These are phyloP conservation scores for Colletotrichum agaves DNA, from an alignment of 2,329 filamentous ascomycete genomes.

Conservation along the genomic window DNA sequence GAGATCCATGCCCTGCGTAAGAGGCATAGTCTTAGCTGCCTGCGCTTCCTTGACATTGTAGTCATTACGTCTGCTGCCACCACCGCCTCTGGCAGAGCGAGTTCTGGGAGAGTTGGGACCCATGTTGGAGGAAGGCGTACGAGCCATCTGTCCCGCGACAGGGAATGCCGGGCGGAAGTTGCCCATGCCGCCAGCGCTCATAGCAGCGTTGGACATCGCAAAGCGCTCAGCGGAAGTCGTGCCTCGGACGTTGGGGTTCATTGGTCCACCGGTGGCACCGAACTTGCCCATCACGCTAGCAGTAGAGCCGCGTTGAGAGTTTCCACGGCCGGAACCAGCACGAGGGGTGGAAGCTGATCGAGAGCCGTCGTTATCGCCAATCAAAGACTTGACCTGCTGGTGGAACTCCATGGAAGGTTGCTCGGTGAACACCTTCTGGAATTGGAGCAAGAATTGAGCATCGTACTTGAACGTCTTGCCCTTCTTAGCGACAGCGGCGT, in stretches of 20 bases:
- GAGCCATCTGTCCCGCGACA: constrained; percentile 69
- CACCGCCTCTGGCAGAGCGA: constrained; percentile 60
- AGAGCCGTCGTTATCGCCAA: constrained; percentile 79
- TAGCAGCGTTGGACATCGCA: constrained; percentile 66
- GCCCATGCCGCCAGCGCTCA: constrained; percentile 43
- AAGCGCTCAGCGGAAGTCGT: constrained; percentile 85
- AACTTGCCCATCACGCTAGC: constrained; percentile 78
- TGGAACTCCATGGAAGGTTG: constrained; percentile 96
- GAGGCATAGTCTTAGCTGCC: constrained; percentile 87
- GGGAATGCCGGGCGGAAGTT: constrained; percentile 62
- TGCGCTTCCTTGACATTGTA: constrained; percentile 71
- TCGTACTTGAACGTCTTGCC: constrained; percentile 92
- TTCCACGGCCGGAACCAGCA: constrained; percentile 60
- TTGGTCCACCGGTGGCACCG: constrained; percentile 40
- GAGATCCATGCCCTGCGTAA: constrained; percentile 84
- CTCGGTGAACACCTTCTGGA: constrained; percentile 95
- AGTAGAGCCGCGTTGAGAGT: constrained; percentile 62
- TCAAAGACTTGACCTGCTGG: constrained; percentile 84
- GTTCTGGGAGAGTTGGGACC: constrained; percentile 79
- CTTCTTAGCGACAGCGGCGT: constrained; percentile 81
- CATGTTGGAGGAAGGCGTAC: constrained; percentile 70
- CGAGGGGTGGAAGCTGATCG: constrained; percentile 73
- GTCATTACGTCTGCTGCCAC: constrained; percentile 71
- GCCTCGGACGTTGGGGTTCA: constrained; percentile 61
- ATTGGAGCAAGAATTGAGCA: constrained; percentile 93